Conservation (phyloP, 106 monocot species). For the Apostasia shenzhenica region DNA sequence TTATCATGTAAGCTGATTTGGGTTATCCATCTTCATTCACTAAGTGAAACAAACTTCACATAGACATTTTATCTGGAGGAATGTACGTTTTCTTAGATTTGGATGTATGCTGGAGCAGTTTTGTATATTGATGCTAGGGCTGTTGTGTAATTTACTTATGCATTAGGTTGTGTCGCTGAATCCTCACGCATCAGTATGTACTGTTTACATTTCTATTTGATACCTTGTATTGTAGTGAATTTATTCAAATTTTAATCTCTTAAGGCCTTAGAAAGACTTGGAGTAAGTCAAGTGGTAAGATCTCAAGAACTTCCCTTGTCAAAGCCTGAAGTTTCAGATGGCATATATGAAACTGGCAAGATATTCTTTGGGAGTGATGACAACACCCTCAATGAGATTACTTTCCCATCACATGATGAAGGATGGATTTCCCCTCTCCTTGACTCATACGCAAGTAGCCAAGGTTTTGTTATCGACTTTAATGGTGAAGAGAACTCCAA, state of each 20-base stretch:
- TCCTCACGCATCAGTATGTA: neutral
- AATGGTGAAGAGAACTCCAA: constrained; percentile 25
- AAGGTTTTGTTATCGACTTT: constrained; percentile 29
- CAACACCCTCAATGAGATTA: constrained; percentile 12
- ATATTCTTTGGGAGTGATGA: constrained; percentile 19
- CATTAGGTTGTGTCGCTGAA: no score
- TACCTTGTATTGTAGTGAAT: neutral
- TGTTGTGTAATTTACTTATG: no score
- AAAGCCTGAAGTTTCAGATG: constrained; percentile 34
- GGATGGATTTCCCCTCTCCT: constrained; percentile 91
- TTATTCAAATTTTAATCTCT: constrained; percentile 1
- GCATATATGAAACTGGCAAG: constrained; percentile 19
- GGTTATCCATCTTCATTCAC: no score
- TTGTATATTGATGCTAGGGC: no score
- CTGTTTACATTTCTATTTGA: neutral
- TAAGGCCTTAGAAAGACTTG: constrained; percentile 92
- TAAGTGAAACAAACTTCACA: no score
- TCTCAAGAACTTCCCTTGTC: constrained; percentile 64
- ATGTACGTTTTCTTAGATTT: no score
- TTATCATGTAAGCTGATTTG: no score
- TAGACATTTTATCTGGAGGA: no score
- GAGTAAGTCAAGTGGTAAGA: constrained; percentile 54
- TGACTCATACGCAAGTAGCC: constrained; percentile 60
- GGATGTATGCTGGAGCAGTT: no score
- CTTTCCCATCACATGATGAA: constrained; percentile 40